Base-by-base conservation (phyloP, 129 eudicot genomes). In the Artemisia argyi region DNA sequence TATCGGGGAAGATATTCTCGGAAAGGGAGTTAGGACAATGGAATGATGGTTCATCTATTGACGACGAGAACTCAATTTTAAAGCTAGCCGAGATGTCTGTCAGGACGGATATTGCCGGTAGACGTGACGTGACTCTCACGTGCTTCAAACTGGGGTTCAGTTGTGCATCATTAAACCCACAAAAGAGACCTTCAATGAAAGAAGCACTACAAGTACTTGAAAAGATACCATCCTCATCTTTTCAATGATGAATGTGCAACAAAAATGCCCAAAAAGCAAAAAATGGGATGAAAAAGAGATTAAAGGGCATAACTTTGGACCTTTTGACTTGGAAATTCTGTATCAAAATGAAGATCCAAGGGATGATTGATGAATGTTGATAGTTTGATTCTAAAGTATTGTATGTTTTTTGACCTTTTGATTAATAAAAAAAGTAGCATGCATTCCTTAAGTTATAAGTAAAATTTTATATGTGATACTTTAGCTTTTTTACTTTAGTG, bases 101-200 rank as follows among this genome's bases (percentile, higher is more conserved):
- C 18, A 78, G 87, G 76, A 87, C 74, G 20, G 96, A 93, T 9
- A 81, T 79, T 72, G 83, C 79, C 15, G 83, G 80, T 15, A 83
- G 85, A 60, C 97, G 89, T 77, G 95, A 87, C 0, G 85, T 82
- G 60, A 81, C 76, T 55, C 64, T 91, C 72, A 59, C 84, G 26
- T 85, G 89, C 80, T 87, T 89, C 50, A 90, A 86, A 73, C 77
- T 93, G 0, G 98, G 96, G 64, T 90, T 90, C 70, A 72, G 76
- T 72, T 93, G 98, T 87, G 97, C 97, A 55, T 83, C 96, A 44
- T 77, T 93, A 82, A 83, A 77, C 56, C 92, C 98, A 71, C 92
- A 85, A 69, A 93, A 87, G 78, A 93, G 98, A 67, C 98, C 98
- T 70, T 80, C 85, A 22, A 93, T 93, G 98, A 93, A 84, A 85